Evolutionary conservation across 2,329 filamentous ascomycete genomes (phyloP), one percentile per base, ranked within the genome.

Genomic region (Coniochaeta sp.): DNA sequence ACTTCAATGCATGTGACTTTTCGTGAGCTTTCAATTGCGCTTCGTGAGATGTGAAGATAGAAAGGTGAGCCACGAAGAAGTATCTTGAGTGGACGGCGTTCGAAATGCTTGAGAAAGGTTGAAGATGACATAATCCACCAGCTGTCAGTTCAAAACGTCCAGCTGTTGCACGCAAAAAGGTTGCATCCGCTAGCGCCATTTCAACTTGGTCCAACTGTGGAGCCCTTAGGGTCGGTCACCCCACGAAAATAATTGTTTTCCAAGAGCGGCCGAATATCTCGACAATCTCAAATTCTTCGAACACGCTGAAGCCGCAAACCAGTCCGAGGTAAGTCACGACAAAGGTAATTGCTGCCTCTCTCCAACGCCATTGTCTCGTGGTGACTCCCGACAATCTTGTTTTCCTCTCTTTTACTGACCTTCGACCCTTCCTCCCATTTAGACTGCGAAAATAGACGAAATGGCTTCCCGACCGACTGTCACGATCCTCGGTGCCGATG

Each of bases 381-480:
- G n/a, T n/a, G n/a, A n/a, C n/a, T n/a, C n/a, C n/a, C n/a, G n/a
- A n/a, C n/a, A n/a, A n/a, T n/a, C n/a, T n/a, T n/a, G n/a, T n/a
- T n/a, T n/a, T n/a, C n/a, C n/a, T n/a, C n/a, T 12, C 38, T 26
- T n/a, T 42, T 24, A 31, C 47, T 33, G 47, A 48, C 46, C 18
- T 35, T n/a, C n/a, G n/a, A n/a, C n/a, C 55, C 47, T 54, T 38
- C 52, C 55, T 58, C 54, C n/a, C 14, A 14, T 10, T 4, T n/a
- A 48, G 45, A 48, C 45, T 48, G 56, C 57, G 53, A 56, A 55
- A 59, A 49, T 51, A 52, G 60, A 72, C 73, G 82, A 76, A 82
- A 95, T 95, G 90, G 89, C 91, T 81, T 91, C 88, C 75, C 85
- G 94, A 81, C 94, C 94, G 77, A 96, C 91, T 73, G 94, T 99